Base-by-base conservation (phyloP, 108 stramenopile genomes). In the Licmophora abbreviata region DNA sequence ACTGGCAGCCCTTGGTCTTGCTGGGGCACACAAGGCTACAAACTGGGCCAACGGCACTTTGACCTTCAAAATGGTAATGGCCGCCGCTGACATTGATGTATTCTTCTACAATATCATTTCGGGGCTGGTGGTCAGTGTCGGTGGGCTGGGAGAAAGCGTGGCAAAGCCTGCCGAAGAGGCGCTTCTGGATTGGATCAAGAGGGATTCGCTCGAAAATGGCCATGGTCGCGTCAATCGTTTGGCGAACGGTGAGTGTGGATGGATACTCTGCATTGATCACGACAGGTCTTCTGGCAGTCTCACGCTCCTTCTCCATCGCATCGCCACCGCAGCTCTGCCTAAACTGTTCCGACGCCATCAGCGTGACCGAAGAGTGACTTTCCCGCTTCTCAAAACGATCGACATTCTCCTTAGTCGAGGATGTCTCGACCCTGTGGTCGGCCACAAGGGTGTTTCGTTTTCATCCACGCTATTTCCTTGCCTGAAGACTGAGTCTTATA, bases 61-160 rank as follows among this genome's bases (percentile, higher is more conserved):
- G 3, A 69, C 76, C 10, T 89, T 79, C 56, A 61, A 59, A 7
- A 40, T 57, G 18, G 40, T 81, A 7, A 80, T 88, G 65, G 63
- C 55, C 28, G 68, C 68, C 26, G 67, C 81, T 29, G 56, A 67
- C 12, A 81, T 93, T 23, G 83, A 93, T 37, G 64, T 37, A 29
- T 95, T 85, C 52, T 73, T 74, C 25, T 53, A 68, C 26, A 58
- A 53, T 20, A 76, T 95, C 51, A 48, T 95, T 25, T 73, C 79
- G 42, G 97, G 97, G 18, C 58, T 97, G 38, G 63, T 95, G 12
- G 59, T 95, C 17, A 92, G 92, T 52, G 88, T 94, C n/a, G 97
- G 97, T 17, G 90, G 94, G 17, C 60, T 97, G 44, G 91, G 88
- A 5, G 92, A 98, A 68, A 76, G 72, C 41, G 85, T 94, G 5